phyloP scores from a whole-genome alignment of 257 asterid genomes.

The Solanum chilense region DNA sequence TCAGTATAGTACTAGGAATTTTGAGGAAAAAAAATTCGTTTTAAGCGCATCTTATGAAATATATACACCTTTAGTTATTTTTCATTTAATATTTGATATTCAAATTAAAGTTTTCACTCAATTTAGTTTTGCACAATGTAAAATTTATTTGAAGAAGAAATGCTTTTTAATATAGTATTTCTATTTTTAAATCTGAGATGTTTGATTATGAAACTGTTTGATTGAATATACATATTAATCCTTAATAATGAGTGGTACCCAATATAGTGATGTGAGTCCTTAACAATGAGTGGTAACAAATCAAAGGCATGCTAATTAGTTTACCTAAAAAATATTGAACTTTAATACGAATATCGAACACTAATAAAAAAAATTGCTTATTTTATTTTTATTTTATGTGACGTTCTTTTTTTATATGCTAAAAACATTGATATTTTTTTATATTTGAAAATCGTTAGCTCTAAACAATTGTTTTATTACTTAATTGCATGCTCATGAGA shows the following conservation, averaged over 20 bases:
- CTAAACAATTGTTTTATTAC: no score
- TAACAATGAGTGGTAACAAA: not conserved
- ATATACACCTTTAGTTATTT: not conserved
- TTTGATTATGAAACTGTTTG: not conserved
- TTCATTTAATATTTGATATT: no score
- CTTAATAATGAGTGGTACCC: not conserved
- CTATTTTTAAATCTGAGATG: not conserved
- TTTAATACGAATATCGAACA: no score
- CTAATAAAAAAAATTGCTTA: no score
- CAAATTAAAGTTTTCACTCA: no score
- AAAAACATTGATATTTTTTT: no score
- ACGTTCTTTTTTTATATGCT: no score
- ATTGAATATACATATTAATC: not conserved
- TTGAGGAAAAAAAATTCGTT: no score
- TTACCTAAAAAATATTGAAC: rapidly evolving
- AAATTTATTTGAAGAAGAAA: no score
- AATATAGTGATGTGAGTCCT: not conserved
- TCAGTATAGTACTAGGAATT: not conserved
- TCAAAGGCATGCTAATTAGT: not conserved
- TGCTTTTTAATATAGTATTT: no score
- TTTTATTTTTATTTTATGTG: no score
- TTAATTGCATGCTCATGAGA: not conserved
- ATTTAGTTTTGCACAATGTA: no score
- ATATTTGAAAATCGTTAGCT: not conserved
- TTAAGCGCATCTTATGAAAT: not conserved